Percentiles rank a stretch among this genome's conserved stretches.
These are phyloP conservation scores for Claviceps spartinae DNA, from an alignment of 2,329 filamentous ascomycete genomes.

Conservation along the genomic window DNA sequence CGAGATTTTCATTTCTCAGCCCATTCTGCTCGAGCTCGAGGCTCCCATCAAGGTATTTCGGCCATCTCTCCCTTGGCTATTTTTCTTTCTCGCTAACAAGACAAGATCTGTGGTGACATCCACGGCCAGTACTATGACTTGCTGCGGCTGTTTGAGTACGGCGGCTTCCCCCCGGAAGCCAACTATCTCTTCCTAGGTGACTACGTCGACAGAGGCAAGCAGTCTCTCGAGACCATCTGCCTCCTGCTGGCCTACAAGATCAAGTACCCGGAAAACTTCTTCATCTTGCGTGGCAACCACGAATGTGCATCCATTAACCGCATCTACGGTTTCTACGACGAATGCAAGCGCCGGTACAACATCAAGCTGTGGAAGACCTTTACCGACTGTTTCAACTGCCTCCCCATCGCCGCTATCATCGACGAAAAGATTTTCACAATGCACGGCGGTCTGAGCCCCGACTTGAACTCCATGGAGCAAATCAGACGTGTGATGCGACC, in stretches of 20 bases:
- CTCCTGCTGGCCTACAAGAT: slow-evolving; percentile 97
- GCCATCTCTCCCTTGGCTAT: background rate
- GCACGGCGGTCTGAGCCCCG: slow-evolving; percentile 94
- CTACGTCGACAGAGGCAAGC: slow-evolving; percentile 97
- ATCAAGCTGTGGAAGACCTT: slow-evolving; percentile 99
- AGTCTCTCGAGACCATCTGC: slow-evolving; percentile 97
- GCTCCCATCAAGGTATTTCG: slow-evolving; percentile 85
- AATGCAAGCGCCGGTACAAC: slow-evolving; percentile 98
- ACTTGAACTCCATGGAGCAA: slow-evolving; percentile 99
- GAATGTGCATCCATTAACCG: slow-evolving; percentile 98
- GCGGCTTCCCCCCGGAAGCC: slow-evolving; percentile 93
- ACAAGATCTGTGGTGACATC: slow-evolving; percentile 94
- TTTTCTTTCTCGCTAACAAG: background rate
- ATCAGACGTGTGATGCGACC: slow-evolving; percentile 97
- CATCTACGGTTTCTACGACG: slow-evolving; percentile 99
- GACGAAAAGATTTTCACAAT: slow-evolving; percentile 99
- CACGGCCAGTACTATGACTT: slow-evolving; percentile 99
- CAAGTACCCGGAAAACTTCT: slow-evolving; percentile 99
- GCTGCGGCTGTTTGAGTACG: slow-evolving; percentile 92
- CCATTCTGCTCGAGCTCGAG: slow-evolving; percentile 92
- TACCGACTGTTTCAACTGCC: slow-evolving; percentile 98
- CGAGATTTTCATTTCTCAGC: slow-evolving; percentile 99
- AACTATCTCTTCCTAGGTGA: slow-evolving; percentile 99
- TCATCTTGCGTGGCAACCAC: slow-evolving; percentile 95
- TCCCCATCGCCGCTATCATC: slow-evolving; percentile 96